Base-by-base conservation (phyloP, 176 grass and related monocot species). In the Aechmea fasciata region DNA sequence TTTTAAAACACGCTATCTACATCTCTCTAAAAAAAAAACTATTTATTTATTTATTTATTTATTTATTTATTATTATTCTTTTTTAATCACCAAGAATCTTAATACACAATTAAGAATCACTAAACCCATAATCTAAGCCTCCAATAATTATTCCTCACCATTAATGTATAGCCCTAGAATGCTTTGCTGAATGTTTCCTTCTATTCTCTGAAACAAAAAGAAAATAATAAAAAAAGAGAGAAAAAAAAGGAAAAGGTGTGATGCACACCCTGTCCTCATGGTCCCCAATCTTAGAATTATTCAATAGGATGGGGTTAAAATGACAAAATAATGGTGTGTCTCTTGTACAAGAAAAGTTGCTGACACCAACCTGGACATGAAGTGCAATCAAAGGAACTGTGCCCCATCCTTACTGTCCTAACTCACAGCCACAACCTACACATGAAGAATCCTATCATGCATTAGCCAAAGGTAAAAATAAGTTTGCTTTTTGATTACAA, bases 291-390 rank as follows among this genome's bases (percentile, higher is more conserved):
- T 28, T 50, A 15, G 13, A 72, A 57, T 26, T 17, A 57, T 59
- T 57, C 14, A 13, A n/a, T 9, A n/a, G 13, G 22, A 61, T 22
- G 25, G 28, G 41, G 13, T 20, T 41, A 2, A 51, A 50, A 11
- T 24, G 26, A 29, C 64, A n/a, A 26, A 65, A 25, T 26, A 52
- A 51, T 51, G 6, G 49, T 28, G 61, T 47, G 24, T 61, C 50
- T 65, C 11, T 74, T 49, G 28, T 51, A 22, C 20, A 57, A 52
- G n/a, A 4, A 64, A 33, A 13, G 12, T 74, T 57, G 17, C 50
- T 74, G 50, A 22, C 73, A 67, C 65, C 71, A 73, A 63, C 63
- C 63, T 66, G 73, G 64, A 67, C 19, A 20, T 67, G 14, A 3
- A 63, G 11, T 67, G 49, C 18, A 63, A 54, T 55, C 25, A 75